A percentile compares a stretch with the other conserved stretches of the same genome.
Conservation (phyloP, 768 basidiomycete species). For the Pleurotus djamor region DNA sequence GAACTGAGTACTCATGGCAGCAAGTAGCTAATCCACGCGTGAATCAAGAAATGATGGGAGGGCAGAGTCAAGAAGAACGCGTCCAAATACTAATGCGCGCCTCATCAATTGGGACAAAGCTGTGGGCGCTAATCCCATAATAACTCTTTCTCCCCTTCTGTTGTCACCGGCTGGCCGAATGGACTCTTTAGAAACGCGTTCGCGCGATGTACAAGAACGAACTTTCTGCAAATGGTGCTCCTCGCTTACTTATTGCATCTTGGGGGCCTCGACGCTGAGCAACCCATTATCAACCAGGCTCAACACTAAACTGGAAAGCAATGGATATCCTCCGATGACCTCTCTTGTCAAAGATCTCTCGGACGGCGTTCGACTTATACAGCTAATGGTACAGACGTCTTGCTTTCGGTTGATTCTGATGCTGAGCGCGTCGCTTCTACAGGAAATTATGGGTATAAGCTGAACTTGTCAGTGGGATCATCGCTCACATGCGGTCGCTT, state of each 20-base stretch:
- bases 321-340: constrained; percentile 83
- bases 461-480: constrained; percentile 1
- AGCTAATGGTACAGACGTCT: constrained; percentile 73
- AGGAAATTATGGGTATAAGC: constrained; percentile 94
- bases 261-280: constrained; percentile 7
- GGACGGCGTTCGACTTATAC: constrained; percentile 94
- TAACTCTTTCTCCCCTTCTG: not conserved
- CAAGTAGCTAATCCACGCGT: no score
- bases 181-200: constrained; percentile 63
- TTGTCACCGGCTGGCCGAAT: constrained; percentile 19
- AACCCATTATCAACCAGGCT: constrained; percentile 57
- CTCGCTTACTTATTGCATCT: not conserved
- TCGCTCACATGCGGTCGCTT: not conserved
- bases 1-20: constrained; percentile 46
- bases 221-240: constrained; percentile 91
- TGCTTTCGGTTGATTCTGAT: not conserved
- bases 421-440: constrained; percentile 4
- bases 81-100: not conserved
- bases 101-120: not conserved
- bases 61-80: not conserved
- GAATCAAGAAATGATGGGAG: not conserved
- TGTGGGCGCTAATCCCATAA: not conserved
- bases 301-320: constrained; percentile 89
- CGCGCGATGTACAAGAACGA: constrained; percentile 66
- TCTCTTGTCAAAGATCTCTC: constrained; percentile 90